Base-by-base conservation (phyloP, 2,329 filamentous ascomycete species). In the Monosporascus sp. region DNA sequence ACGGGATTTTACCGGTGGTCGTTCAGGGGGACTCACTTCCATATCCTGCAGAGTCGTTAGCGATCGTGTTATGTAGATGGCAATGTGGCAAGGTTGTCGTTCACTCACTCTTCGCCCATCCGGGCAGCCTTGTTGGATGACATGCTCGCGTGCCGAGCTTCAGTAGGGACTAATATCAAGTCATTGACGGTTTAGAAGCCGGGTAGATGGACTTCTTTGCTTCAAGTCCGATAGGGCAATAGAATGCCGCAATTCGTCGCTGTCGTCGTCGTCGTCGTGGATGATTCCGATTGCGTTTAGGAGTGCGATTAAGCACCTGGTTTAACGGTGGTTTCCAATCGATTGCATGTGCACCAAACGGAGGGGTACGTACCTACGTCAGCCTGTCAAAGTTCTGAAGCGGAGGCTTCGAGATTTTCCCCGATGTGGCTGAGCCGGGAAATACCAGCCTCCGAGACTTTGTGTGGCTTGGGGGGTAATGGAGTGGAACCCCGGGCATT, bases 11-110 rank as follows among this genome's bases (percentile, higher is more conserved):
- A 31, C 27, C 11, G 27, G 27, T 14, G 27, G 27, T 2, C 9
- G 3, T 31, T 14, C 9, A 2, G 27, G 27, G 27, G 8, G 58
- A 79, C 88, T 84, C 79, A 95, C 90, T 96, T 96, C 90, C 90
- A 96, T 63, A 95, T 89, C 71, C 90, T 96, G 66, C 47, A 24
- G 27, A 38, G 48, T 11, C 11, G 57, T 64, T 62, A 66, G 51
- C 48, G 24, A 46, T n/a, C 7, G 20, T 6, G 27, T 14, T 31
- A 51, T 25, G 46, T 17, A 47, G 14, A 2, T 47, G n/a, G 47
- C 25, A 25, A 41, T 34, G 39, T 45, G 51, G 18, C 42, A 38
- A n/a, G n/a, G 48, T 7, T 48, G 47, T 20, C 31, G 41, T 37
- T 50, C n/a, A 76, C 80, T 54, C 73, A 84, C 81, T 84, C 81